Percentiles rank a stretch among this genome's conserved stretches.
These are phyloP conservation scores for Candida anglica DNA, from an alignment of 805 yeast species.

Conservation along the genomic window DNA sequence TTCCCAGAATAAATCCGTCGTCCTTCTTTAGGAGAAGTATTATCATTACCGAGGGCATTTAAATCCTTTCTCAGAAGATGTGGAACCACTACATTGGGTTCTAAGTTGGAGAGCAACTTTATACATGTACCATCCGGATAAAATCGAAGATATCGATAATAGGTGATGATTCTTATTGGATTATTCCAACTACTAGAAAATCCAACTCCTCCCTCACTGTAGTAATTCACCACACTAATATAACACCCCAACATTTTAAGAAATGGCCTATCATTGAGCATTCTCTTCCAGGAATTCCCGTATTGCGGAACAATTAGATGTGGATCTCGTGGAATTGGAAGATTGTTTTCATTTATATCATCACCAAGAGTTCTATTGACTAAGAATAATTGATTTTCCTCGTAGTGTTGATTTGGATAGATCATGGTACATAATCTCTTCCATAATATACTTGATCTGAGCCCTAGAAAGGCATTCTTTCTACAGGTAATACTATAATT, in stretches of 20 bases:
- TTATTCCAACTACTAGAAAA: slow-evolving; percentile 63
- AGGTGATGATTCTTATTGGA: slow-evolving; percentile 82
- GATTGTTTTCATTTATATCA: slow-evolving; percentile 31
- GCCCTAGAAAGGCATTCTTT: slow-evolving; percentile 53
- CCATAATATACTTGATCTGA: slow-evolving; percentile 49
- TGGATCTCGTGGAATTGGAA: slow-evolving; percentile 33
- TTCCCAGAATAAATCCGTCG: slow-evolving; percentile 40
- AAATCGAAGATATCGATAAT: slow-evolving; percentile 81
- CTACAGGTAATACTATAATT: slow-evolving; percentile 57
- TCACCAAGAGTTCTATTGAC: slow-evolving; percentile 20
- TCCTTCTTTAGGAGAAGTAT: background rate
- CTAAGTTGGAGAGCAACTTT: slow-evolving; percentile 64
- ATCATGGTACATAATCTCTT: slow-evolving; percentile 44
- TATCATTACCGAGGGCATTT: background rate
- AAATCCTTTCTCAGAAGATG: slow-evolving; percentile 31
- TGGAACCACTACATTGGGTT: slow-evolving; percentile 67
- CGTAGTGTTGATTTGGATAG: slow-evolving; percentile 53
- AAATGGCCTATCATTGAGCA: slow-evolving; percentile 68
- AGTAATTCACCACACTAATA: slow-evolving; percentile 78
- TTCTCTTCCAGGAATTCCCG: slow-evolving; percentile 36
- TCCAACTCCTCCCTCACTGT: slow-evolving; percentile 76
- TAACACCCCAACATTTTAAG: slow-evolving; percentile 80
- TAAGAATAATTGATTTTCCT: slow-evolving; percentile 35
- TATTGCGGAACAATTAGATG: slow-evolving; percentile 25
- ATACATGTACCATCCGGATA: slow-evolving; percentile 74